Percentiles rank a stretch among this genome's conserved stretches.
Conservation (phyloP, 495 filamentous ascomycete genomes). For the Hypoxylon fuscum region DNA sequence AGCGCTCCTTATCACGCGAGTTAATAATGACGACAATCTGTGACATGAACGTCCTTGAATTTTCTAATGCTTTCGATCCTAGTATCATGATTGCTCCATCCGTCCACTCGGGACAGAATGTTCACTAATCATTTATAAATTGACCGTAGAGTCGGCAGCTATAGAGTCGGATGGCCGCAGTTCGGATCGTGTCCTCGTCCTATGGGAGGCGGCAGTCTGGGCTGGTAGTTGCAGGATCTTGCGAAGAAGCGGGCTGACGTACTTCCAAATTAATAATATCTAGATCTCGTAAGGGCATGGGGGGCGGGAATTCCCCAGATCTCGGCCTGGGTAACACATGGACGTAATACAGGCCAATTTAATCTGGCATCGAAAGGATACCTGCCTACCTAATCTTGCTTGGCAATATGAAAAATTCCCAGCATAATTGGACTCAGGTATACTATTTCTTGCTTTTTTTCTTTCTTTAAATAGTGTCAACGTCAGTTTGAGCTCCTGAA, state of each 20-base stretch:
- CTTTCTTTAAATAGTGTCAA: no score
- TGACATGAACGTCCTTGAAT: no score
- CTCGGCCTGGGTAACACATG: constrained; percentile 20
- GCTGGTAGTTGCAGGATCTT: constrained; percentile 36
- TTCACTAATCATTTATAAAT: not conserved
- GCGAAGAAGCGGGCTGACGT: constrained; percentile 15
- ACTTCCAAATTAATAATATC: constrained; percentile 4
- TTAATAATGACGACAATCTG: no score
- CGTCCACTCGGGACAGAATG: not conserved
- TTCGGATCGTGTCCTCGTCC: constrained; percentile 35
- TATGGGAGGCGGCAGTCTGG: constrained; percentile 20
- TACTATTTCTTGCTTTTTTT: no score
- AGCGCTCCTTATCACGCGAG: no score
- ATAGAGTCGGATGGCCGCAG: constrained; percentile 26
- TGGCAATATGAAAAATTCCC: constrained; percentile 23
- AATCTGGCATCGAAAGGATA: constrained; percentile 31
- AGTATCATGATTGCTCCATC: no score
- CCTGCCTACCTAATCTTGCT: constrained; percentile 33
- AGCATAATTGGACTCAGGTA: not conserved
- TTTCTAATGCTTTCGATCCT: no score
- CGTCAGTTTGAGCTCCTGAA: no score
- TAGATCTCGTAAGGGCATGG: constrained; percentile 14
- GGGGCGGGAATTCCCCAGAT: constrained; percentile 22
- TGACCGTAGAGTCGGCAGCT: not conserved
- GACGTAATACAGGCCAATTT: constrained; percentile 13